Percentiles rank a stretch among this genome's conserved stretches.
Conservation (phyloP, 345 rosid genomes). For the Excoecaria agallocha region DNA sequence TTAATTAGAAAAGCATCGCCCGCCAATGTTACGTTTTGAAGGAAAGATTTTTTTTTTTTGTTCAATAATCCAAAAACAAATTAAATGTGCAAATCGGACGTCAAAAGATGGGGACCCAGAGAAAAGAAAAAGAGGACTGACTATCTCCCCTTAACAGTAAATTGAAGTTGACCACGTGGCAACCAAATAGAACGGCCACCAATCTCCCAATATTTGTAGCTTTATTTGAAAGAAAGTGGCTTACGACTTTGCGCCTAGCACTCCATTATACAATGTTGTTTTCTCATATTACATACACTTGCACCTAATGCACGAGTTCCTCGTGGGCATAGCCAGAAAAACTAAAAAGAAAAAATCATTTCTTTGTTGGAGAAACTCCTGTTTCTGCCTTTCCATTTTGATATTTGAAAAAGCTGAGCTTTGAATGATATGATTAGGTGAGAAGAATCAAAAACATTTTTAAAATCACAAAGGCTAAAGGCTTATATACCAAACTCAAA, state of each 20-base stretch:
- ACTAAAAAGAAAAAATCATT: background rate
- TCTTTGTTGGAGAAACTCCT: background rate
- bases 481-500: constrained; percentile 1
- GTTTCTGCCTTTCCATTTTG: background rate
- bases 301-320: constrained; percentile 6
- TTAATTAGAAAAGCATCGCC: background rate
- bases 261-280: background rate
- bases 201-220: background rate
- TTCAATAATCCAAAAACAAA: background rate
- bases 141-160: background rate
- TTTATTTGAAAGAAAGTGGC: background rate
- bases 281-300: background rate
- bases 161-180: background rate
- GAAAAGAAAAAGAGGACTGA: background rate
- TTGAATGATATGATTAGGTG: background rate
- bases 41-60: too few species aligned
- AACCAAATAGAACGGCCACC: background rate
- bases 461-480: background rate
- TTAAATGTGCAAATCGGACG: background rate
- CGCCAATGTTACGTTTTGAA: background rate
- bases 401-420: background rate
- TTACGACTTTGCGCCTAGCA: background rate
- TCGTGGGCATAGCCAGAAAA: background rate
- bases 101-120: constrained; percentile 13
- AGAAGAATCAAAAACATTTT: background rate